These are phyloP conservation scores for Hemisphaericaspora xylofermentans DNA, from an alignment of 1,139 yeast species.

Conservation along the genomic window DNA sequence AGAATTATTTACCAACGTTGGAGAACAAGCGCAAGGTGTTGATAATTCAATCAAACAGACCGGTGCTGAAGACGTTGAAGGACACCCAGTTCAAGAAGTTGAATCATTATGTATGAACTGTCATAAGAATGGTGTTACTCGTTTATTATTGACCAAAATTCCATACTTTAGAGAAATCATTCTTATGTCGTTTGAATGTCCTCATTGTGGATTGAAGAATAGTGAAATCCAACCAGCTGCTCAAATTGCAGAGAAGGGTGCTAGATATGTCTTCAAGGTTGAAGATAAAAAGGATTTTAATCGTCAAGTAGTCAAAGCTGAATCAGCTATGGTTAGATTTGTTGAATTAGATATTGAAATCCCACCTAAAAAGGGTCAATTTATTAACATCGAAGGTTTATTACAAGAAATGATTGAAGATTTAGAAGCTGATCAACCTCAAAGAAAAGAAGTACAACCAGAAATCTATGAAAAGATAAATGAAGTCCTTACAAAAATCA, in stretches of 20 bases:
- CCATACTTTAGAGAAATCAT: slow-evolving; percentile 92
- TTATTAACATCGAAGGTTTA: slow-evolving; percentile 90
- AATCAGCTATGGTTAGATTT: slow-evolving; percentile 79
- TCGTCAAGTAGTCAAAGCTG: slow-evolving; percentile 91
- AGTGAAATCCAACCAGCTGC: slow-evolving; percentile 95
- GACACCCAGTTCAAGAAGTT: slow-evolving; percentile 95
- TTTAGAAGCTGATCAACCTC: slow-evolving; percentile 75
- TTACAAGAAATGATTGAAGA: slow-evolving; percentile 83
- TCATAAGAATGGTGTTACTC: slow-evolving; percentile 78
- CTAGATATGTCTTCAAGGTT: slow-evolving; percentile 67
- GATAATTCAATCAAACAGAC: slow-evolving; percentile 38
- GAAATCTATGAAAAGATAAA: slow-evolving; percentile 74
- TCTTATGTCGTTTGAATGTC: slow-evolving; percentile 93
- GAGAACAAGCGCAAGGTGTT: slow-evolving; percentile 51
- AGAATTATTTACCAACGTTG: slow-evolving; percentile 56
- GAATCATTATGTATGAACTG: slow-evolving; percentile 97
- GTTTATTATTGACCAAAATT: slow-evolving; percentile 80
- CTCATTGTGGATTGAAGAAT: slow-evolving; percentile 89
- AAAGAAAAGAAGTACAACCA: slow-evolving; percentile 70
- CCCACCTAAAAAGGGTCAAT: slow-evolving; percentile 92
- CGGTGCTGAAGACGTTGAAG: slow-evolving; percentile 78
- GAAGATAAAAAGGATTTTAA: slow-evolving; percentile 75
- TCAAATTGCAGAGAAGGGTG: slow-evolving; percentile 82
- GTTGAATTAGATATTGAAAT: slow-evolving; percentile 88
- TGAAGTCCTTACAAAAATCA: slow-evolving; percentile 61